phyloP scores from a whole-genome alignment of 2,329 filamentous ascomycete species.

The Passalora sequoiae region DNA sequence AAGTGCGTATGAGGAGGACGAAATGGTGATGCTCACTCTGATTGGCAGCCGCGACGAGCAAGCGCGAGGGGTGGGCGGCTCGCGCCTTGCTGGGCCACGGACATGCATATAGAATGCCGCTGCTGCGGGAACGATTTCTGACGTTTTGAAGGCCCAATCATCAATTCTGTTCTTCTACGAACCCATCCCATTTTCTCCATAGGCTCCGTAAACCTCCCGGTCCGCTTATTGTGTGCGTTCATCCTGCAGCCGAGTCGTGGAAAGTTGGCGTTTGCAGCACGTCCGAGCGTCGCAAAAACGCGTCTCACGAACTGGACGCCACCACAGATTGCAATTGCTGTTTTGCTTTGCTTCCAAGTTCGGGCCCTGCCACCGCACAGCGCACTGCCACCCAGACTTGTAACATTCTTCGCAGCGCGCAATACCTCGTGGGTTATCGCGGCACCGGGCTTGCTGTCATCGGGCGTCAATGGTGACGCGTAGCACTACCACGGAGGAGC shows the following conservation, averaged over 20 bases:
- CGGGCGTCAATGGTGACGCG: constrained; percentile 3
- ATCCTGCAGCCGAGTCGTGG: constrained; percentile 1
- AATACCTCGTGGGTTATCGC: background rate
- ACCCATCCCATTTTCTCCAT: constrained; percentile 1
- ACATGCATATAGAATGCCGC: constrained; percentile 1
- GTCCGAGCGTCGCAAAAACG: background rate
- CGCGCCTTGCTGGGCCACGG: background rate
- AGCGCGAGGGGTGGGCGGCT: constrained; percentile 1
- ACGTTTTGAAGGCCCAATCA: constrained; percentile 1
- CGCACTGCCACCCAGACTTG: too few relatives aligned
- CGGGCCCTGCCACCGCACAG: background rate
- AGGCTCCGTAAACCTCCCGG: background rate
- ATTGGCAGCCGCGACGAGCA: background rate
- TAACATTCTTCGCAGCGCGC: too few relatives aligned
- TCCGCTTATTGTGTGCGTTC: constrained; percentile 4
- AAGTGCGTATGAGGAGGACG: background rate
- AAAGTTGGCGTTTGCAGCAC: background rate
- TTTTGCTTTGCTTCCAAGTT: too few relatives aligned
- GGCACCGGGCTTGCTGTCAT: background rate
- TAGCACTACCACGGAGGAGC: background rate
- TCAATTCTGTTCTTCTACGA: constrained; percentile 1
- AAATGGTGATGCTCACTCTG: background rate
- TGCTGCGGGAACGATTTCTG: background rate
- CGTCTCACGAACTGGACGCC: background rate
- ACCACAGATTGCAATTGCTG: too few relatives aligned